These are phyloP conservation scores for Buddleja alternifolia DNA, from an alignment of 257 asterid species.

Conservation along the genomic window DNA sequence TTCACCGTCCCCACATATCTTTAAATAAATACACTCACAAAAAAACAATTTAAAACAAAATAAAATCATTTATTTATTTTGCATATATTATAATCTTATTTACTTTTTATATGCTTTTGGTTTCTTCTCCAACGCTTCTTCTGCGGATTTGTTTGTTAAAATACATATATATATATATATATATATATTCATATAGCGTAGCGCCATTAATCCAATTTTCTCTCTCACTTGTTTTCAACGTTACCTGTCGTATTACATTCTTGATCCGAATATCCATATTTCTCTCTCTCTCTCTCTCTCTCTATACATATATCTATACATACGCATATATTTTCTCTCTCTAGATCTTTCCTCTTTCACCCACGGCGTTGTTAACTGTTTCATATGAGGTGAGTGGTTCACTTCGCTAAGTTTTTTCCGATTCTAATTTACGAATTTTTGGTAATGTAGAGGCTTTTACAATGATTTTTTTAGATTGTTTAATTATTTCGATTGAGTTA, in stretches of 20 bases:
- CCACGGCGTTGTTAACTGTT: conserved; percentile 31
- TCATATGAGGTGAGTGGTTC: conserved; percentile 30
- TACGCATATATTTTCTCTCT: conserved; percentile 31
- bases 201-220: conserved; percentile 32
- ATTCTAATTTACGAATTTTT: background rate
- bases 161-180: conserved; percentile 25
- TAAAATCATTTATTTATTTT: background rate
- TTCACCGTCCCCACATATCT: too few species aligned
- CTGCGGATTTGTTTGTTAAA: conserved; percentile 61
- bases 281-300: conserved; percentile 40
- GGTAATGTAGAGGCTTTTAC: background rate
- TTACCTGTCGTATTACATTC: conserved; percentile 42
- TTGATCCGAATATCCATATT: conserved; percentile 41
- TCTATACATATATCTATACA: conserved; percentile 4
- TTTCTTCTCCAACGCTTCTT: conserved; percentile 70
- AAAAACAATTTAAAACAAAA: too few species aligned
- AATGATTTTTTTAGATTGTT: background rate
- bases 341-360: conserved; percentile 39
- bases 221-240: conserved; percentile 55
- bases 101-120: conserved; percentile 36
- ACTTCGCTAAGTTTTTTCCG: conserved; percentile 32
- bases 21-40: too few species aligned
- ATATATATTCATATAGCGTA: conserved; percentile 20
- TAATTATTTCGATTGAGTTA: background rate
- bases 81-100: background rate